Conservation (phyloP, 768 basidiomycete species). For the Rhodocollybia butyracea region DNA sequence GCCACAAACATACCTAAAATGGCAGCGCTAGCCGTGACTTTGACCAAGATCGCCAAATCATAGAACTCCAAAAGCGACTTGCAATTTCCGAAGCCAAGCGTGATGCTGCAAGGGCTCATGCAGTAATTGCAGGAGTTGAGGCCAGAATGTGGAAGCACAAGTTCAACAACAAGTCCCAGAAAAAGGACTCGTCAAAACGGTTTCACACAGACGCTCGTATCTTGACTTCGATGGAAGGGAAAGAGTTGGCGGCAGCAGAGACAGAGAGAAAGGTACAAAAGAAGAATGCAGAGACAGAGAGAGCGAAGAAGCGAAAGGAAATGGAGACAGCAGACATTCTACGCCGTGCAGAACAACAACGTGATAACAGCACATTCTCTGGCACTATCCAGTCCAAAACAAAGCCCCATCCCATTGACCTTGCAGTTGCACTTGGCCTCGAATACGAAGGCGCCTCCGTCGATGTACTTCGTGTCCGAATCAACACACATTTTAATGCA, state of each 20-base stretch:
- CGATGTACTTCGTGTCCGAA: neutral
- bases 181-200: neutral
- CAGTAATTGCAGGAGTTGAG: neutral
- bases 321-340: neutral
- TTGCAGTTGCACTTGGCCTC: neutral
- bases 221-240: neutral
- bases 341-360: neutral
- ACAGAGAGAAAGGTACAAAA: neutral
- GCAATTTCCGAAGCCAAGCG: neutral
- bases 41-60: too few species aligned
- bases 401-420: neutral
- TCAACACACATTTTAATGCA: neutral
- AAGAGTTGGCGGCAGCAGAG: neutral
- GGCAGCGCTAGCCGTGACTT: too few species aligned
- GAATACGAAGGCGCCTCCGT: neutral
- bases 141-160: neutral
- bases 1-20: too few species aligned
- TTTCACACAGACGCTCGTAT: neutral
- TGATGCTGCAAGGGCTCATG: neutral
- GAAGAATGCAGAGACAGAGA: neutral
- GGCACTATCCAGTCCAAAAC: neutral
- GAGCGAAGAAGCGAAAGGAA: neutral
- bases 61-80: too few species aligned
- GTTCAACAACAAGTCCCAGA: neutral
- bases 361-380: neutral